Evolutionary conservation across 73 alveolate species (phyloP).

Genomic region (Uronychia setigera): DNA sequence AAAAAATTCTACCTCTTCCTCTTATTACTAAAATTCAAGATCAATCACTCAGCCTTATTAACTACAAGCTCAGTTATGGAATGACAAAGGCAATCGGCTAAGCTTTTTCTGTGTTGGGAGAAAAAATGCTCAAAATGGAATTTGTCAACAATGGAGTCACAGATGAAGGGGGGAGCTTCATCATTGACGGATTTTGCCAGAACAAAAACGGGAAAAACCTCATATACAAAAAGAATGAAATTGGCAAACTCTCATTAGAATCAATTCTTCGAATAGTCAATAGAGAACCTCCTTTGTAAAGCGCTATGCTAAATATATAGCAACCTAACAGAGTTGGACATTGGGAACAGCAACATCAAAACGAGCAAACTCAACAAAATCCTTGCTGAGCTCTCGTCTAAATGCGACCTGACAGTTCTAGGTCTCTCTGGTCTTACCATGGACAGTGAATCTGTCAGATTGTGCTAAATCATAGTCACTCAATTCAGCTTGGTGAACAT

Average conservation of each 20-base stretch:
- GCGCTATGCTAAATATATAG: background rate
- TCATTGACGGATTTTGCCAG: background rate
- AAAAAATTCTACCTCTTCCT: background rate
- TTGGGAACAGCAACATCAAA: background rate
- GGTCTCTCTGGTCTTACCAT: background rate
- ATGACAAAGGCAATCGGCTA: background rate
- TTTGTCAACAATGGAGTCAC: background rate
- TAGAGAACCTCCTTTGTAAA: background rate
- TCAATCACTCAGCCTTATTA: background rate
- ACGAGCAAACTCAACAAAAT: background rate
- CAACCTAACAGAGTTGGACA: background rate
- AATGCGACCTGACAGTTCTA: background rate
- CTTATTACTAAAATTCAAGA: background rate
- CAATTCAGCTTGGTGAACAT: background rate
- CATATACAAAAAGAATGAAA: background rate
- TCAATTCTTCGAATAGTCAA: background rate
- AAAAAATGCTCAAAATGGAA: background rate
- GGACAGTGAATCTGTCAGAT: background rate
- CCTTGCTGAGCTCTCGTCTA: background rate
- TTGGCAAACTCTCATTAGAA: background rate
- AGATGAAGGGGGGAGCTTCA: background rate
- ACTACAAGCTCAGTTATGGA: background rate
- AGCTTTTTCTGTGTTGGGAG: background rate
- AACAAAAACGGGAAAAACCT: background rate
- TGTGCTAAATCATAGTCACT: background rate